Evolutionary conservation across 805 yeast genomes (phyloP), one percentile per base, ranked within the genome.

Genomic region (Saturnispora saitoi): DNA sequence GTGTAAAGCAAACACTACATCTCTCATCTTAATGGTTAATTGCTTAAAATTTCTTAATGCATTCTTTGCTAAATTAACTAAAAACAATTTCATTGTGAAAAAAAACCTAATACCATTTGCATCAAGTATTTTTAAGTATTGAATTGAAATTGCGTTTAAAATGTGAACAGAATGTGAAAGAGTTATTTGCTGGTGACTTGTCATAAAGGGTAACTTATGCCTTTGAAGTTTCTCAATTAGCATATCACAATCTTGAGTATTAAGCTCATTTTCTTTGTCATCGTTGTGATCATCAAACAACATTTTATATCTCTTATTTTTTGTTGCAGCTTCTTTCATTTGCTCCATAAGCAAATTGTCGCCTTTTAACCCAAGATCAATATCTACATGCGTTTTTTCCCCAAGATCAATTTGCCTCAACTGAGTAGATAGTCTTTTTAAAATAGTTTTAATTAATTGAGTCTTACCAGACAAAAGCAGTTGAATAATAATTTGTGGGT

Each of bases 101-200:
- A 80, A 72, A 58, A 82, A 91, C 48, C 88, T 68, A 7, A 81
- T 59, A 0, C 95, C 96, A 62, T 83, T 83, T 36, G 67, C 65
- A 59, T 83, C 91, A 24, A 81, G 59, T 7, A 73, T 56, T 11
- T 64, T 57, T 34, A 69, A 70, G 41, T 63, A 61, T 39, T 70
- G 71, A 45, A 70, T 70, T 12, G 72, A 71, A 4, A 86, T 72
- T 15, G 77, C 78, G 22, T 72, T 70, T 24, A 86, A 68, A 2
- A 89, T 81, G 43, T 77, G 81, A 5, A 87, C 70, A 2, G 87
- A 78, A 14, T 86, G 78, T 1, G 83, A 71, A 26, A 90, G 71
- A 0, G 96, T 88, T 28, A 83, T 80, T 59, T 90, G 98, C 62
- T 90, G 96, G 66, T 90, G 97, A 51, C 96, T 79, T 0, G 96